Conservation (phyloP, 1,139 yeast genomes). For the Magnusiomyces clavatus region DNA sequence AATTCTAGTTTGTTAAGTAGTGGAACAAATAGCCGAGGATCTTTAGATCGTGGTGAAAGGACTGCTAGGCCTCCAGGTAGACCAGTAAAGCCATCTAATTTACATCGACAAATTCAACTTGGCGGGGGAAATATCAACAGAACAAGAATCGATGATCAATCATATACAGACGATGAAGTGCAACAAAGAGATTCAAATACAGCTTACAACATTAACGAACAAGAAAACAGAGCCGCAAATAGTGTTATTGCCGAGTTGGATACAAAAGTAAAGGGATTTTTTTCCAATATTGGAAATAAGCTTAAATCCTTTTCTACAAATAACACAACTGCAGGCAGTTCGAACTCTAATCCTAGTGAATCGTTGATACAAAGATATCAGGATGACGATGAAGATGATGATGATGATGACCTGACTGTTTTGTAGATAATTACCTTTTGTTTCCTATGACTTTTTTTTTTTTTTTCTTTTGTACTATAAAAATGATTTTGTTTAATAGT, state of each 20-base stretch:
- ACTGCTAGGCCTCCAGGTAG: too few species aligned
- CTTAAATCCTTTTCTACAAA: slow-evolving; percentile 1
- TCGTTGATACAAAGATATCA: slow-evolving; percentile 14
- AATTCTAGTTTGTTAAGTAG: slow-evolving; percentile 1
- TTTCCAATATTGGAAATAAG: slow-evolving; percentile 7
- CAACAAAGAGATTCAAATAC: not conserved
- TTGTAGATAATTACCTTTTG: slow-evolving; percentile 16
- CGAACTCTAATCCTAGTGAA: not conserved
- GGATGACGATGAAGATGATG: slow-evolving; percentile 17
- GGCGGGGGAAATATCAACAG: slow-evolving; percentile 1
- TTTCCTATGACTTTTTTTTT: slow-evolving; percentile 15
- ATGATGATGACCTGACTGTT: slow-evolving; percentile 8
- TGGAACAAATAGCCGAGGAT: not conserved
- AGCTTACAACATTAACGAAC: not conserved
- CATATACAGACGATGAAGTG: not conserved
- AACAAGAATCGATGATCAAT: not conserved
- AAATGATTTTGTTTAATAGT: not conserved
- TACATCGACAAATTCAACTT: not conserved
- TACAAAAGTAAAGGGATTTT: slow-evolving; percentile 8
- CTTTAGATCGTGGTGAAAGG: too few species aligned
- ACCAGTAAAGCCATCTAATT: not conserved
- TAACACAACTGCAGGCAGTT: not conserved
- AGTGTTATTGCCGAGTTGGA: not conserved
- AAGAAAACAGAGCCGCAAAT: not conserved
- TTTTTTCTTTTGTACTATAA: not conserved